phyloP scores from a whole-genome alignment of 768 basidiomycete species.

The Leccinum broughii region DNA sequence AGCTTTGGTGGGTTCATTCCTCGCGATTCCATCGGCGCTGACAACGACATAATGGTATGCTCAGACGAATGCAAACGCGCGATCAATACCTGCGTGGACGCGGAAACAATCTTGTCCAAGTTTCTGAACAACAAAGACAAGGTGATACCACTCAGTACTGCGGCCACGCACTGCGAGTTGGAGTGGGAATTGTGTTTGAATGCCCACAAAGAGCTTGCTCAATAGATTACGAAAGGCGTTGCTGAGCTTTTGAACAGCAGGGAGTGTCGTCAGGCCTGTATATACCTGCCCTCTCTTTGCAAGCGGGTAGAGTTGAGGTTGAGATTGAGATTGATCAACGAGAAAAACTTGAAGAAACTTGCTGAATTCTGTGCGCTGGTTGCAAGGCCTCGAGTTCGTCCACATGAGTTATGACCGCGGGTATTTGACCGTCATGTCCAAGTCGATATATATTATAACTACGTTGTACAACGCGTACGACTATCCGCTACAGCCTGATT shows the following conservation, averaged over 20 bases:
- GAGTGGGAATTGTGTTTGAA: constrained; percentile 22
- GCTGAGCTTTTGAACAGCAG: constrained; percentile 14
- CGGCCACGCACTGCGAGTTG: constrained; percentile 28
- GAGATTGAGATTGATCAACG: constrained; percentile 8
- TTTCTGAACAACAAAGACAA: constrained; percentile 18
- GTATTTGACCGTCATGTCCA: too few relatives aligned
- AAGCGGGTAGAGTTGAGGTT: constrained; percentile 16
- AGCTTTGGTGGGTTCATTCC: too few relatives aligned
- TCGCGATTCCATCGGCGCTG: not conserved
- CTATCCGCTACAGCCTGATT: too few relatives aligned
- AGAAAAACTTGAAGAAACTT: constrained; percentile 21
- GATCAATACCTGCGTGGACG: not conserved
- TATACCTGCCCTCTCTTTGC: constrained; percentile 31
- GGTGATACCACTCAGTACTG: constrained; percentile 26
- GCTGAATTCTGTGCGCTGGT: constrained; percentile 16
- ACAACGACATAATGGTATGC: not conserved
- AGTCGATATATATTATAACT: too few relatives aligned
- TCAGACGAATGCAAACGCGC: constrained; percentile 20
- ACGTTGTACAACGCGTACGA: too few relatives aligned
- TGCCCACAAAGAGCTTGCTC: constrained; percentile 3
- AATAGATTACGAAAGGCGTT: constrained; percentile 12
- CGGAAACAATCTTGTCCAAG: constrained; percentile 10
- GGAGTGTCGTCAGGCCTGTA: constrained; percentile 26
- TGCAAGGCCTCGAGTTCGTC: too few relatives aligned
- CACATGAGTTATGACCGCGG: too few relatives aligned